Evolutionary conservation across 1,139 yeast genomes (phyloP).

Genomic region (Kodamaea alishanica): DNA sequence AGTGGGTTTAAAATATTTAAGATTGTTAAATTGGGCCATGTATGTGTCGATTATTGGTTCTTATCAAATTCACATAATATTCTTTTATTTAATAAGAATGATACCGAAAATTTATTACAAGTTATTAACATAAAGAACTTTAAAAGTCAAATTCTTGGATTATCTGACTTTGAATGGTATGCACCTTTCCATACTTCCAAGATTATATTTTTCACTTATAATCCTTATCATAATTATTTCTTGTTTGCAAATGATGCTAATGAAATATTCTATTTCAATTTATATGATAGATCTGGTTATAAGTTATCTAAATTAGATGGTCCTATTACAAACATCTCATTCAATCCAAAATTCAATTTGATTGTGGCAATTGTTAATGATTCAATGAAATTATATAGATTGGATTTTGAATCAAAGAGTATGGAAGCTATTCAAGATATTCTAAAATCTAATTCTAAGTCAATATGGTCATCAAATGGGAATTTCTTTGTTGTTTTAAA

Average conservation of each 20-base stretch:
- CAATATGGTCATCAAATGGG: conserved; percentile 39
- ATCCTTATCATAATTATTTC: conserved; percentile 27
- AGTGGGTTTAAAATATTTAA: conserved; percentile 26
- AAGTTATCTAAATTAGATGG: conserved; percentile 2
- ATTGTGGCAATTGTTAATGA: conserved; percentile 15
- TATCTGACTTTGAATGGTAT: conserved; percentile 34
- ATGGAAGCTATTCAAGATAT: conserved; percentile 15
- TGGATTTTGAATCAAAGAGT: conserved; percentile 7
- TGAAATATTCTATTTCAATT: conserved; percentile 30
- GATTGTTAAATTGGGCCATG: conserved; percentile 35
- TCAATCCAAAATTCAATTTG: conserved; percentile 29
- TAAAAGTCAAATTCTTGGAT: conserved; percentile 27
- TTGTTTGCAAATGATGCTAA: conserved; percentile 26
- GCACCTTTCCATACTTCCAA: conserved; percentile 11
- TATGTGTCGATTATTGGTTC: conserved; percentile 34
- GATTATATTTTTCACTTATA: conserved; percentile 25
- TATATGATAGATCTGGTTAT: conserved; percentile 12
- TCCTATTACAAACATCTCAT: conserved; percentile 5
- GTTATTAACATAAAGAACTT: conserved; percentile 33
- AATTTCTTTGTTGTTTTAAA: conserved; percentile 26
- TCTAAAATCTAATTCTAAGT: conserved; percentile 2
- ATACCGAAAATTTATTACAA: conserved; percentile 24
- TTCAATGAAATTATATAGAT: conserved; percentile 14
- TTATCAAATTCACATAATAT: conserved; percentile 40
- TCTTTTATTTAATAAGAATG: conserved; percentile 26